phyloP scores from a whole-genome alignment of 345 rosid genomes.

The Citrus australasica region DNA sequence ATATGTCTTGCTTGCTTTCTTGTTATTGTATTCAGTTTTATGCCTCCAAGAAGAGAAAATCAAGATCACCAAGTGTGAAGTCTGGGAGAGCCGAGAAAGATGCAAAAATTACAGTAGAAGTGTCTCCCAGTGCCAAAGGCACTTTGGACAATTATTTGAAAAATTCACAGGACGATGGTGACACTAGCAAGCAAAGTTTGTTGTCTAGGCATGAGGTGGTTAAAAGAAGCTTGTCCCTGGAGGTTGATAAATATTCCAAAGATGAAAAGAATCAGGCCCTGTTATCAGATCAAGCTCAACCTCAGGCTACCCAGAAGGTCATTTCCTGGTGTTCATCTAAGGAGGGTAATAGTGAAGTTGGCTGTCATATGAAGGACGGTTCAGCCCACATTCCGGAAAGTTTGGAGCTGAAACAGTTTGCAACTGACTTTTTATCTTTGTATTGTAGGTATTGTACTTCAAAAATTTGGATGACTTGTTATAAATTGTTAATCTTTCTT shows the following conservation, averaged over 20 bases:
- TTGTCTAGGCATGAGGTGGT: slow-evolving; percentile 37
- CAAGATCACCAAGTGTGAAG: slow-evolving; percentile 60
- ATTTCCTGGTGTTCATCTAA: slow-evolving; percentile 30
- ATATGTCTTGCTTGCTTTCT: slow-evolving; percentile 6
- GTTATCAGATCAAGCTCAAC: slow-evolving; percentile 18
- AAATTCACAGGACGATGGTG: slow-evolving; percentile 40
- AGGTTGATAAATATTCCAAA: slow-evolving; percentile 29
- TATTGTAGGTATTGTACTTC: slow-evolving; percentile 68
- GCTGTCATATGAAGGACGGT: slow-evolving; percentile 23
- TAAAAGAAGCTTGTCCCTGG: slow-evolving; percentile 42
- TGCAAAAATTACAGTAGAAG: slow-evolving; percentile 42
- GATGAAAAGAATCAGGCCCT: slow-evolving; percentile 26
- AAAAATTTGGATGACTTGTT: background rate
- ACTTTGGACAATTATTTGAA: slow-evolving; percentile 62
- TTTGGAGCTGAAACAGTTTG: slow-evolving; percentile 65
- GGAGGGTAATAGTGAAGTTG: slow-evolving; percentile 29
- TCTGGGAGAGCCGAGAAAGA: slow-evolving; percentile 47
- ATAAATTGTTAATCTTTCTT: slow-evolving; percentile 4
- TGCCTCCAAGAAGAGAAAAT: slow-evolving; percentile 75
- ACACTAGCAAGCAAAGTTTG: slow-evolving; percentile 17
- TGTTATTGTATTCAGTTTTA: slow-evolving; percentile 51
- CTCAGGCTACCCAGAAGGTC: slow-evolving; percentile 29
- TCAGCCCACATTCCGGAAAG: slow-evolving; percentile 26
- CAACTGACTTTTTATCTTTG: slow-evolving; percentile 78
- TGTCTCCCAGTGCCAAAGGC: slow-evolving; percentile 67